These are phyloP conservation scores for Citeromyces siamensis DNA, from an alignment of 1,139 yeast species.

Conservation along the genomic window DNA sequence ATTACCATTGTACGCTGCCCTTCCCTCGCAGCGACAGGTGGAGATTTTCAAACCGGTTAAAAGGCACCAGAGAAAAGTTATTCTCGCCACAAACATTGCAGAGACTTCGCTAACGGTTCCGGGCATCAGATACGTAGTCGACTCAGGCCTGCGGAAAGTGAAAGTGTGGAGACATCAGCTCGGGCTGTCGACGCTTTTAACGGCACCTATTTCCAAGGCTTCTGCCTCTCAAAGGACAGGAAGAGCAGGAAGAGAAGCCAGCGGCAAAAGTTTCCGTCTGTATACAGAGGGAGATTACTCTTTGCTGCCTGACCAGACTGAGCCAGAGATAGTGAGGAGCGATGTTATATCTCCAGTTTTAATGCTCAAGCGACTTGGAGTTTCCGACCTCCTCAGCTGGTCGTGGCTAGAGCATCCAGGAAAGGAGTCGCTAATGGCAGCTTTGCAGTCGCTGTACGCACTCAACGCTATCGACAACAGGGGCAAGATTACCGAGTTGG, in stretches of 20 bases:
- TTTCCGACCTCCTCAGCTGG: slow-evolving; percentile 77
- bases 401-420: slow-evolving; percentile 92
- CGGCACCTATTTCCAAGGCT: slow-evolving; percentile 89
- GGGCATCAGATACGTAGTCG: slow-evolving; percentile 90
- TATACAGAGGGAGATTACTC: slow-evolving; percentile 63
- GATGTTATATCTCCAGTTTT: slow-evolving; percentile 78
- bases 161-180: slow-evolving; percentile 90
- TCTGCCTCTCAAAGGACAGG: slow-evolving; percentile 95
- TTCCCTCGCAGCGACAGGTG: slow-evolving; percentile 76
- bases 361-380: slow-evolving; percentile 73
- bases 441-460: slow-evolving; percentile 66
- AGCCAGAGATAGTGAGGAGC: slow-evolving; percentile 82
- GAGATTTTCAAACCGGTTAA: slow-evolving; percentile 57
- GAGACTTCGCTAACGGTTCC: slow-evolving; percentile 95
- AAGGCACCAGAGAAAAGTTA: slow-evolving; percentile 60
- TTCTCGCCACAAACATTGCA: slow-evolving; percentile 89
- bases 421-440: slow-evolving; percentile 59
- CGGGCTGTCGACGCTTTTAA: slow-evolving; percentile 80
- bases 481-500: slow-evolving; percentile 68
- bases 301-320: slow-evolving; percentile 64
- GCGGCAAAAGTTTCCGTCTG: slow-evolving; percentile 82
- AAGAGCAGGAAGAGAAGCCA: slow-evolving; percentile 95
- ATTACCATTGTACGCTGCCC: slow-evolving; percentile 84
- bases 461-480: slow-evolving; percentile 66
- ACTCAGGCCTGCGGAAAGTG: slow-evolving; percentile 84